Evolutionary conservation across 169 alveolate genomes (phyloP).

Genomic region (Ichthyophthirius multifiliis): DNA sequence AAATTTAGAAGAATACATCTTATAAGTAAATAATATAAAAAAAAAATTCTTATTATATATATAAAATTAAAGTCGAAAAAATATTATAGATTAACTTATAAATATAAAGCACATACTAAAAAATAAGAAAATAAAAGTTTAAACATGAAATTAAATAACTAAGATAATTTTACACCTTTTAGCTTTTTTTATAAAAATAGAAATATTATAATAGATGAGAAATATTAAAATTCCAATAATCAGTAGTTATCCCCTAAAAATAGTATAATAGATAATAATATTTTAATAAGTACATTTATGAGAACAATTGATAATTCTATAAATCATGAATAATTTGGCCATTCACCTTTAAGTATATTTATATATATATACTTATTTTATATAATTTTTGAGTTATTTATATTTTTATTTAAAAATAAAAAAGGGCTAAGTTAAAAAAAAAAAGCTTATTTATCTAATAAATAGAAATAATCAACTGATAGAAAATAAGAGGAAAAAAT

Average conservation of each 20-base stretch:
- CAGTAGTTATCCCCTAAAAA: background rate
- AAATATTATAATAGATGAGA: no score
- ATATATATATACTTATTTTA: background rate
- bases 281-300: background rate
- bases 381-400: background rate
- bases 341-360: background rate
- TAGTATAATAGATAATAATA: background rate
- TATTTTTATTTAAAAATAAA: background rate
- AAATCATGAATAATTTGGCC: background rate
- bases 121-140: background rate
- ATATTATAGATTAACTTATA: background rate
- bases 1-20: background rate
- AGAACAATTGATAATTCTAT: background rate
- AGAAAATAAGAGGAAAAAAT: background rate
- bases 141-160: background rate
- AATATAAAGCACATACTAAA: background rate
- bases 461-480: background rate
- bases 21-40: background rate
- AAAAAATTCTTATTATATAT: background rate
- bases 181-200: background rate
- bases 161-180: background rate
- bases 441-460: no score
- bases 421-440: no score
- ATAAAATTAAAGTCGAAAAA: background rate
- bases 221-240: background rate